Evolutionary conservation across 768 basidiomycete species (phyloP).

Genomic region (Psilocybe tampanensis): DNA sequence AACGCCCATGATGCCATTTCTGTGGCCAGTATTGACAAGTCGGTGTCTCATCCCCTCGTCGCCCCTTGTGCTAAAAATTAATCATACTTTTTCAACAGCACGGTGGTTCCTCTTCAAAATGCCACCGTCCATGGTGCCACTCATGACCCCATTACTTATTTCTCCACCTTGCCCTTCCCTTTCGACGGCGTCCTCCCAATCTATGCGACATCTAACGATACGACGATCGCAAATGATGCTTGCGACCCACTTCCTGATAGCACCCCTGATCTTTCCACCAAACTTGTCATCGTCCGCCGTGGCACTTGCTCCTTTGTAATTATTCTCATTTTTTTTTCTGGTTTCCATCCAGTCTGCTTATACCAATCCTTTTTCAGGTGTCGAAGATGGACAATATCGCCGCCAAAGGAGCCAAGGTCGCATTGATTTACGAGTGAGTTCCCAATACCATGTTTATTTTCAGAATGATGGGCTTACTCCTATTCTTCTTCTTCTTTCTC

Average conservation of each 20-base stretch:
- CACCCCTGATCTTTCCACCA: conserved; percentile 55
- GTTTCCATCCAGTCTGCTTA: neutral
- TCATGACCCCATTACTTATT: conserved; percentile 57
- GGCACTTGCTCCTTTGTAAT: conserved; percentile 60
- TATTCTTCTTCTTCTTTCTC: neutral
- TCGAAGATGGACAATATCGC: conserved; percentile 54
- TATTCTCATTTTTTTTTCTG: neutral
- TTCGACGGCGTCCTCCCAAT: conserved; percentile 49
- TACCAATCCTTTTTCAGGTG: conserved; percentile 32
- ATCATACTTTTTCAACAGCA: conserved; percentile 30
- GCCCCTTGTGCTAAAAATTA: neutral
- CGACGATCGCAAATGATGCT: conserved; percentile 54
- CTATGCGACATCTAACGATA: conserved; percentile 60
- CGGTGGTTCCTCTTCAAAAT: conserved; percentile 57
- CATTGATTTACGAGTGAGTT: conserved; percentile 60
- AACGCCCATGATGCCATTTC: conserved; percentile 58
- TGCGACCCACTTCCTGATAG: conserved; percentile 56
- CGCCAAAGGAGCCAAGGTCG: conserved; percentile 51
- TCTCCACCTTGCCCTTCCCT: conserved; percentile 48
- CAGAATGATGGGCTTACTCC: neutral
- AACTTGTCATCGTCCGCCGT: conserved; percentile 57
- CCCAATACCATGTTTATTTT: neutral
- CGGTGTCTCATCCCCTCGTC: conserved; percentile 6
- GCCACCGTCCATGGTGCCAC: conserved; percentile 51
- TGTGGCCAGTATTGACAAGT: conserved; percentile 58